Conservation (phyloP, 495 filamentous ascomycete species). For the Hypoxylon fuscum region DNA sequence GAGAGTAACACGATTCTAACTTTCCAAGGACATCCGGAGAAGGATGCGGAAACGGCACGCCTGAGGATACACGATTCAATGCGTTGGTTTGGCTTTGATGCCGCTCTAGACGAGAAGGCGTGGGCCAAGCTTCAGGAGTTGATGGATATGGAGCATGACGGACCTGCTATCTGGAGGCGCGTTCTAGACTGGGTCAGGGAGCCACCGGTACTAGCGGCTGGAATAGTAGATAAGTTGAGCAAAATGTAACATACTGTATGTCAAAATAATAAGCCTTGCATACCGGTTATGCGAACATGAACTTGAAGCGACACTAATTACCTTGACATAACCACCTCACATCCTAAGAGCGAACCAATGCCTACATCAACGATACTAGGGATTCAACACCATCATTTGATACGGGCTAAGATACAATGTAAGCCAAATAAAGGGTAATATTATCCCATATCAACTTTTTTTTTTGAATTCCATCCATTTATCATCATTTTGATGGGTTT, state of each 20-base stretch:
- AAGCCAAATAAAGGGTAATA: too few species aligned
- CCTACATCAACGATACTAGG: too few species aligned
- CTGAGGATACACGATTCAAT: constrained; percentile 48
- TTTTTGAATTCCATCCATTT: too few species aligned
- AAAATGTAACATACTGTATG: constrained; percentile 9
- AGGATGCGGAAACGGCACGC: constrained; percentile 54
- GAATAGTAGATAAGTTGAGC: constrained; percentile 16
- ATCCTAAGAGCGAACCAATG: too few species aligned
- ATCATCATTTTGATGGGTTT: too few species aligned
- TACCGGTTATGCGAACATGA: too few species aligned
- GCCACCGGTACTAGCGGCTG: constrained; percentile 15
- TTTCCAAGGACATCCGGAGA: constrained; percentile 61
- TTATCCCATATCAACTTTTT: too few species aligned
- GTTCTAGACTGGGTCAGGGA: constrained; percentile 55
- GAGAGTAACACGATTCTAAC: constrained; percentile 54
- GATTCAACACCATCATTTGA: too few species aligned
- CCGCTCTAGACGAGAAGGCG: constrained; percentile 33
- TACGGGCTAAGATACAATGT: too few species aligned
- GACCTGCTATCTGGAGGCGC: constrained; percentile 52
- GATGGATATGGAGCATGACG: constrained; percentile 51
- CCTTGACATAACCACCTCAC: too few species aligned
- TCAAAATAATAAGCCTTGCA: neutral
- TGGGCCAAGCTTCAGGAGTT: constrained; percentile 23
- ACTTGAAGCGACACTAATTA: too few species aligned
- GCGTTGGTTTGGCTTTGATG: constrained; percentile 53